Percentiles rank a stretch among this genome's conserved stretches.
These are phyloP conservation scores for Diphasiastrum complanatum DNA, from an alignment of 83 land plant genomes.

Conservation along the genomic window DNA sequence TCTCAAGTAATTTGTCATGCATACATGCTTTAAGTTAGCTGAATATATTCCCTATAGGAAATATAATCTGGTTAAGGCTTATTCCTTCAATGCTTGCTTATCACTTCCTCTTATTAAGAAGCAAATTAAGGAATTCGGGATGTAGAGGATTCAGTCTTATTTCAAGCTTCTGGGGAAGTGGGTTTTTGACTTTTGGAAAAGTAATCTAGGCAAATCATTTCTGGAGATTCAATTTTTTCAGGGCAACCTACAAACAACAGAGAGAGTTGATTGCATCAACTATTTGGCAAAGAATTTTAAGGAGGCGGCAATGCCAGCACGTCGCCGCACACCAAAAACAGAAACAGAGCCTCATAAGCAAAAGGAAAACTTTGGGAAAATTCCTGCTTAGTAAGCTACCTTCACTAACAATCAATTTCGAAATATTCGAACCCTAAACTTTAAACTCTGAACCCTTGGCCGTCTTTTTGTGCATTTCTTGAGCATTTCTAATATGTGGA, in stretches of 20 bases:
- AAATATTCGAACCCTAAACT: too few species aligned
- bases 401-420: too few species aligned
- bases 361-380: constrained; percentile 34
- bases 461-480: too few species aligned
- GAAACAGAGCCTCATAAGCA: constrained; percentile 9
- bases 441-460: too few species aligned
- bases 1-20: too few species aligned
- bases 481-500: not conserved
- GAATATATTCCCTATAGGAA: too few species aligned
- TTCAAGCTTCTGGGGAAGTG: not conserved
- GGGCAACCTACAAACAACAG: constrained; percentile 1
- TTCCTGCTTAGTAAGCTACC: constrained; percentile 36
- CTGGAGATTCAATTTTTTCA: not conserved
- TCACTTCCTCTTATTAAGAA: not conserved
- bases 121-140: not conserved
- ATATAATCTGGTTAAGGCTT: too few species aligned
- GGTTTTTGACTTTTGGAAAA: not conserved
- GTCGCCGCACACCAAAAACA: constrained; percentile 8
- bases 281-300: constrained; percentile 25
- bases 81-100: too few species aligned
- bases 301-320: constrained; percentile 13
- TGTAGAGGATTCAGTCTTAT: not conserved
- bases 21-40: too few species aligned
- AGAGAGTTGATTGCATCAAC: constrained; percentile 11
- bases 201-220: not conserved